Base-by-base conservation (phyloP, 2,329 filamentous ascomycete species). In the Fusarium humuli region DNA sequence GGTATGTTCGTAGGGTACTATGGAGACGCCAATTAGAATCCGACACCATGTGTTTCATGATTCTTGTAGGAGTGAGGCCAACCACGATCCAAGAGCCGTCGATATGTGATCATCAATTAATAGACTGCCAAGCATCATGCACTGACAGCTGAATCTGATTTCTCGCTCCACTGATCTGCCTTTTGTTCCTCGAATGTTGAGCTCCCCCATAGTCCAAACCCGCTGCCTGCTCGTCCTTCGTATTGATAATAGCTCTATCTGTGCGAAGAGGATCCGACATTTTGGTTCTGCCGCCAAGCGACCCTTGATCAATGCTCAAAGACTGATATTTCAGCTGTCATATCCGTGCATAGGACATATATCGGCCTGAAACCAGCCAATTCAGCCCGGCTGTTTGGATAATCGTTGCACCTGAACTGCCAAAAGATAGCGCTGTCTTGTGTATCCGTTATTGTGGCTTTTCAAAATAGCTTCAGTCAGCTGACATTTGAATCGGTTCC, bases 401-500 rank as follows among this genome's bases (percentile, higher is more conserved):
- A 34, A 20, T 8, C 34, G 30, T 29, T 18, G 30, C 25, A 42
- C 40, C 60, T 62, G 41, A 54, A 22, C 7, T 54, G 25, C 20
- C 29, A 40, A 16, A 67, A 37, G 22, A 25, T 16, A 47, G 32
- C 49, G 13, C 10, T 37, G 34, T 11, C 34, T 37, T 37, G 6
- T 44, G 34, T 12, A 14, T 41, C 34, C 44, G 41, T 41, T 29
- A 44, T 16, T 37, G n/a, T 50, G n/a, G 18, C 32, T 32, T 32
- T 32, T 46, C 48, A 30, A 30, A 47, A 46, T 18, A 44, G 49
- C 37, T 13, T 72, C 37, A 73, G 49, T 73, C 70, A 4, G 71
- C 70, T 41, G 70, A 69, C 57, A 71, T 73, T 32, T 71, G 65
- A 12, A 70, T 29, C 29, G 67, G 67, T 23, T 70, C 67, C 1